Base-by-base conservation (phyloP, 495 filamentous ascomycete genomes). In the Amphirosellinia nigrospora region DNA sequence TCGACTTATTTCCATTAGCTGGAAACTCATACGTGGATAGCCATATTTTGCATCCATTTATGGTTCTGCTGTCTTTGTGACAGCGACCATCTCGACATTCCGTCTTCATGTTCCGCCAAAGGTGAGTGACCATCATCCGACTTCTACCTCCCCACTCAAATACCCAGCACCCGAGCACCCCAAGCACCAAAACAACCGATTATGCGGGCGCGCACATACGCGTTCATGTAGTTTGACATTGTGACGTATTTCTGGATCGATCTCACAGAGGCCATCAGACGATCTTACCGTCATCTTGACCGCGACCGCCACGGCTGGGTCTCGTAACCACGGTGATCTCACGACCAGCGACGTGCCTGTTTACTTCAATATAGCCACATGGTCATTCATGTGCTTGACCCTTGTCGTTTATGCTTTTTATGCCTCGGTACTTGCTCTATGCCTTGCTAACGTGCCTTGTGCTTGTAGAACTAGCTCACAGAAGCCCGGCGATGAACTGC, bases 401-500 rank as follows among this genome's bases (percentile, higher is more conserved):
- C 38, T 19, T 58, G 4, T 34, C 19, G 63, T 68, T 71, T 50
- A 63, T 34, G 30, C 36, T 48, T 39, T 68, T 71, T 50, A 63
- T 34, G 30, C 36, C 55, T 39, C 50, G 58, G 46, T 45, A 43
- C 26, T 55, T 63, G 23, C 34, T 50, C 55, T 50, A 28, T n/a
- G 56, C 46, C 48, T 56, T 73, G 67, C 78, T 82, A 55, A 82
- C 78, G 21, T 21, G 48, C 41, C 9, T 34, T 64, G 48, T 65
- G 43, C 62, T 70, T 64, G 39, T 43, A 96, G 93, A 74, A 92
- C 89, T 74, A 94, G 89, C 74, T 89, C 92, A 53, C 94, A 94
- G 80, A 97, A 97, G 84, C 94, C 94, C 48, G 89, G 87, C 74
- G 90, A 93, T 73, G 93, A 94, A 71, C 87, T 97, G 73, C 89